These are phyloP conservation scores for Ophiostoma tasmaniense DNA, from an alignment of 2,329 filamentous ascomycete species.

Conservation along the genomic window DNA sequence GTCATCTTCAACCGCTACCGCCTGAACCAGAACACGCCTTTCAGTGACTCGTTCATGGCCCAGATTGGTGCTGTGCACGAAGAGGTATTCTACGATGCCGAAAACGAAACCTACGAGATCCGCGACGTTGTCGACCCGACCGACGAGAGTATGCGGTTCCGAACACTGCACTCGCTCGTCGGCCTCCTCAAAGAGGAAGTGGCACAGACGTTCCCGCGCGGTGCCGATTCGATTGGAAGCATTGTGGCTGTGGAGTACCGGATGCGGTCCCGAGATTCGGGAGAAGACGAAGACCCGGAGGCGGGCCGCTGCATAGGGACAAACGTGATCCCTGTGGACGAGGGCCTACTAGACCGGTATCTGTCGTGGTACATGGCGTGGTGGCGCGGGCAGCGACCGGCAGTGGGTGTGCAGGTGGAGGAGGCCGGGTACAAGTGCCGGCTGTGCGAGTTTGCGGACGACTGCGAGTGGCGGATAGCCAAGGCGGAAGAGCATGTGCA, in stretches of 20 bases:
- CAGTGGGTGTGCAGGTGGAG: conserved; percentile 68
- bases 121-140: conserved; percentile 8
- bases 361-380: conserved; percentile 63
- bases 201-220: conserved; percentile 43
- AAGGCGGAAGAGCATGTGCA: conserved; percentile 51
- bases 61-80: conserved; percentile 64
- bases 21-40: conserved; percentile 54
- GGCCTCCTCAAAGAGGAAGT: conserved; percentile 40
- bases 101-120: conserved; percentile 22
- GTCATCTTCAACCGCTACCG: conserved; percentile 63
- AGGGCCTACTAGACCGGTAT: conserved; percentile 54
- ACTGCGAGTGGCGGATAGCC: conserved; percentile 65
- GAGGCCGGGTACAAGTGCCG: conserved; percentile 77
- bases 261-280: conserved; percentile 21
- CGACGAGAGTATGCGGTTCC: conserved; percentile 34
- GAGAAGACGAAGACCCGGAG: conserved; percentile 28
- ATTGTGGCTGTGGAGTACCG: conserved; percentile 47
- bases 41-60: conserved; percentile 72
- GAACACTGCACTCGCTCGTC: conserved; percentile 40
- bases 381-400: conserved; percentile 70
- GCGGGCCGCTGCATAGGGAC: conserved; percentile 39
- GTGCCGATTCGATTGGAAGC: conserved; percentile 39
- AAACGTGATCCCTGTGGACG: conserved; percentile 58
- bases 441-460: conserved; percentile 71
- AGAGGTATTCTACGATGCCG: conserved; percentile 41